Conservation (phyloP, 768 basidiomycete species). For the Psilocybe sp. region DNA sequence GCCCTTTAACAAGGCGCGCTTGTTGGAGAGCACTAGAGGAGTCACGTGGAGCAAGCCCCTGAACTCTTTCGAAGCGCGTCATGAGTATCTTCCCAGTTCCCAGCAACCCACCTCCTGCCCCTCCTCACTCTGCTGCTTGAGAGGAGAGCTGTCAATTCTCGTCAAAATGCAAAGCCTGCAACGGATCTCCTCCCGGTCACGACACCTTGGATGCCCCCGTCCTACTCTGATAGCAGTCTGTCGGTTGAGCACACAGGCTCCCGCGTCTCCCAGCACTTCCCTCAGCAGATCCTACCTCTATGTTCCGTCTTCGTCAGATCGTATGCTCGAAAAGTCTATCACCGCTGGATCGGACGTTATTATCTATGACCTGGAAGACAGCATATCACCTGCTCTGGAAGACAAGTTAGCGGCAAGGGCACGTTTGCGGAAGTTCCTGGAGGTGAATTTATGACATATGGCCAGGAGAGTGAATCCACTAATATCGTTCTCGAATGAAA, state of each 20-base stretch:
- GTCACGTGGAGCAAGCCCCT: too few species aligned
- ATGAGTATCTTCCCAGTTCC: too few species aligned
- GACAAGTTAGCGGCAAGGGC: constrained; percentile 61
- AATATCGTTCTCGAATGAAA: not conserved
- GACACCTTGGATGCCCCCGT: too few species aligned
- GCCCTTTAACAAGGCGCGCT: too few species aligned
- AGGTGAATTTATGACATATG: constrained; percentile 29
- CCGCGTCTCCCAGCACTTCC: not conserved
- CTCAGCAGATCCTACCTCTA: constrained; percentile 60
- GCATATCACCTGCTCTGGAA: constrained; percentile 62
- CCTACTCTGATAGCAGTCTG: too few species aligned
- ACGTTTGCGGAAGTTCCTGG: constrained; percentile 53
- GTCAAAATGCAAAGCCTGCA: too few species aligned
- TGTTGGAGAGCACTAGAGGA: too few species aligned
- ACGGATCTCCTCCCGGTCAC: too few species aligned
- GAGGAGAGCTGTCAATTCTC: too few species aligned
- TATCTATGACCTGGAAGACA: constrained; percentile 90
- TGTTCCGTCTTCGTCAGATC: constrained; percentile 78
- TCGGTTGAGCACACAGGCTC: not conserved
- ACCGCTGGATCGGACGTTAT: constrained; percentile 63
- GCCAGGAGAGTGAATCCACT: not conserved
- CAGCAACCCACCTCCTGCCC: too few species aligned
- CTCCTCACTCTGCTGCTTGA: too few species aligned
- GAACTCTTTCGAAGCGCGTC: too few species aligned
- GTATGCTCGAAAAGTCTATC: constrained; percentile 81